A percentile compares a stretch with the other conserved stretches of the same genome.
These are phyloP conservation scores for Botryobasidium botryosum DNA, from an alignment of 768 basidiomycete species.

Conservation along the genomic window DNA sequence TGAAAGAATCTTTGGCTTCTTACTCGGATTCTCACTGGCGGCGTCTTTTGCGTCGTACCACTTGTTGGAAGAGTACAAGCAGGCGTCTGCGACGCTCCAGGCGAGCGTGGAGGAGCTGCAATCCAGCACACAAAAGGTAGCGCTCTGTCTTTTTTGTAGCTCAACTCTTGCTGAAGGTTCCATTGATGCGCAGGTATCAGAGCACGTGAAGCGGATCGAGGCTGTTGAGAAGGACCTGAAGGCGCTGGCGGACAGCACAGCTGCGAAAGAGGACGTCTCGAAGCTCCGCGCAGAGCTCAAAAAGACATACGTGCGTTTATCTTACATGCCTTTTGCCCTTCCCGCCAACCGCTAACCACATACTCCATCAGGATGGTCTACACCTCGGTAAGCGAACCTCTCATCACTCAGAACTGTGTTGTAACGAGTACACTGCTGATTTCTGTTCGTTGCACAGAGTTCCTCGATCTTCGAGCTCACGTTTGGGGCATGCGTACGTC, in stretches of 20 bases:
- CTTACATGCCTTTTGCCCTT: too few relatives aligned
- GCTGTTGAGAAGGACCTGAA: slow-evolving; percentile 82
- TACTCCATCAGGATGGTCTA: slow-evolving; percentile 42
- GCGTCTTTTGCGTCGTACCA: slow-evolving; percentile 77
- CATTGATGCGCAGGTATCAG: slow-evolving; percentile 39
- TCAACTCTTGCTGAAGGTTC: not conserved
- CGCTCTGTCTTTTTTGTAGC: not conserved
- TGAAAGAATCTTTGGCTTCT: slow-evolving; percentile 58
- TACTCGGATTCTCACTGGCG: slow-evolving; percentile 81
- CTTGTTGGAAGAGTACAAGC: slow-evolving; percentile 78
- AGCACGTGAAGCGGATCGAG: slow-evolving; percentile 70
- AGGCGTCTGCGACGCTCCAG: slow-evolving; percentile 72
- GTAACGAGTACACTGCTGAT: not conserved
- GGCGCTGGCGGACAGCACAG: slow-evolving; percentile 43
- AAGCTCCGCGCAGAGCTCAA: slow-evolving; percentile 66
- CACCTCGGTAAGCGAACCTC: slow-evolving; percentile 52
- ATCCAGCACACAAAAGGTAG: slow-evolving; percentile 63
- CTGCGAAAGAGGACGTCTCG: slow-evolving; percentile 67
- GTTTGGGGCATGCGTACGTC: slow-evolving; percentile 79
- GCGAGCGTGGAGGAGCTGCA: slow-evolving; percentile 78
- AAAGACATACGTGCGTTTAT: slow-evolving; percentile 42
- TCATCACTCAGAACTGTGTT: not conserved
- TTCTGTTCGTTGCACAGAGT: slow-evolving; percentile 31
- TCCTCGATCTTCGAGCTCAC: slow-evolving; percentile 61
- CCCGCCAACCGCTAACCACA: too few relatives aligned